Base-by-base conservation (phyloP, 2,329 filamentous ascomycete genomes). In the Raffaelea albimanens region DNA sequence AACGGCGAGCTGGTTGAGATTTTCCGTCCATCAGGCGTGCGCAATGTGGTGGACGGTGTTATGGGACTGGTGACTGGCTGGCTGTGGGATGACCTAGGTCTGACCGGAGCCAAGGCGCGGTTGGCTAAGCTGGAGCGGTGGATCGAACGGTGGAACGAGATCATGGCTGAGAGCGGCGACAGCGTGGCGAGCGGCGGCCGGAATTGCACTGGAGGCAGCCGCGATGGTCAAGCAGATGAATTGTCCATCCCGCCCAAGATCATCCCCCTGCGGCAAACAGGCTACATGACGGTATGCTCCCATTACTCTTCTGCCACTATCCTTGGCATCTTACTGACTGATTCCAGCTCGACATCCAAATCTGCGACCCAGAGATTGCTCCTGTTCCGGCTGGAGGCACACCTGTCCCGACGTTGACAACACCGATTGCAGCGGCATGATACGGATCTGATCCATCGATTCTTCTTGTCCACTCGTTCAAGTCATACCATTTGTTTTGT, bases 51-150 rank as follows among this genome's bases (percentile, higher is more conserved):
- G 1, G 93, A 98, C 63, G 78, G 80, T 13, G 63, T 87, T 11
- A 62, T 97, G 56, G 89, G 91, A 2, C 71, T 94, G 4, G 66
- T 89, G 31, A 97, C 93, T 0, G 87, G 91, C 20, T 98, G 90
- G 87, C 59, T 97, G 31, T 97, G 89, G 88, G 93, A 98, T 50
- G 91, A 97, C 61, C 58, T 91, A 20, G 89, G 91, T 2, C 67
- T 87, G 33, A 86, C 86, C 3, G 80, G 76, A 9, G 76, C 85
- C 50, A 97, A 97, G 68, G 69, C 72, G 20, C 76, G 82, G 47
- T 63, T 95, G 41, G 76, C 73, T 47, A 73, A 68, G 10, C 67
- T 96, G 18, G 93, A 98, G 66, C 65, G 63, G 34, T 95, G 87
- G 81, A 76, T 98, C 46, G 85, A 94, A 54, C 75, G 80, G 50